Evolutionary conservation across 352 stramenopile genomes (phyloP).

Genomic region (Peronospora destructor): DNA sequence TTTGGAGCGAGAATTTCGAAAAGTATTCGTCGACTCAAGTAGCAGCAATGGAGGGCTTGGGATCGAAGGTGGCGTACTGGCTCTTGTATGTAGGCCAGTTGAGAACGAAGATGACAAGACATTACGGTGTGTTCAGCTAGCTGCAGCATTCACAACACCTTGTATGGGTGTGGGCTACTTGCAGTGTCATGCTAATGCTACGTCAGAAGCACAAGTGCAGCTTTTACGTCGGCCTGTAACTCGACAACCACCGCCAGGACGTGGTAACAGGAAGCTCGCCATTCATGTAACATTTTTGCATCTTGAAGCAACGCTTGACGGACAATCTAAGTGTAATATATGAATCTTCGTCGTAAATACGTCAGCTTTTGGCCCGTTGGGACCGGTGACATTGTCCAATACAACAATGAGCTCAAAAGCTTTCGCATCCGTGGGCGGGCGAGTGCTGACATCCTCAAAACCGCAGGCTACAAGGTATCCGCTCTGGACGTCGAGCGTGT

Average conservation of each 20-base stretch:
- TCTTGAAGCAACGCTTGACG: constrained; percentile 1
- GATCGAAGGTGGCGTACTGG: constrained; percentile 54
- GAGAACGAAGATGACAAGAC: background rate
- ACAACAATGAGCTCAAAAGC: constrained; percentile 53
- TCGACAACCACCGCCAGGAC: background rate
- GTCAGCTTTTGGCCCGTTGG: constrained; percentile 31
- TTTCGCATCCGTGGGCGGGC: constrained; percentile 86
- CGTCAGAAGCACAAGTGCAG: constrained; percentile 33
- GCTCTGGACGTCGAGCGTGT: constrained; percentile 86
- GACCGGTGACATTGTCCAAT: constrained; percentile 86
- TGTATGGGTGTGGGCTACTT: constrained; percentile 61
- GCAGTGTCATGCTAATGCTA: constrained; percentile 13
- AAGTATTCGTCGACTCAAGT: constrained; percentile 29
- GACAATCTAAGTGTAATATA: background rate
- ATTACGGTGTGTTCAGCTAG: constrained; percentile 31
- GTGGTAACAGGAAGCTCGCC: constrained; percentile 8
- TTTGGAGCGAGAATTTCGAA: constrained; percentile 28
- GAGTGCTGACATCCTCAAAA: constrained; percentile 90
- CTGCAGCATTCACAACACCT: constrained; percentile 53
- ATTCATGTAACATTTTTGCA: constrained; percentile 27
- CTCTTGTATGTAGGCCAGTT: constrained; percentile 15
- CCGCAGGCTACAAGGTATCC: constrained; percentile 88
- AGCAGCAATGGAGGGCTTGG: constrained; percentile 29
- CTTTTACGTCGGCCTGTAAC: constrained; percentile 34
- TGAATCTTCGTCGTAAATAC: too few species aligned